Conservation (phyloP, 192 early-diverging fungal genomes). For the Coemansia furcata region DNA sequence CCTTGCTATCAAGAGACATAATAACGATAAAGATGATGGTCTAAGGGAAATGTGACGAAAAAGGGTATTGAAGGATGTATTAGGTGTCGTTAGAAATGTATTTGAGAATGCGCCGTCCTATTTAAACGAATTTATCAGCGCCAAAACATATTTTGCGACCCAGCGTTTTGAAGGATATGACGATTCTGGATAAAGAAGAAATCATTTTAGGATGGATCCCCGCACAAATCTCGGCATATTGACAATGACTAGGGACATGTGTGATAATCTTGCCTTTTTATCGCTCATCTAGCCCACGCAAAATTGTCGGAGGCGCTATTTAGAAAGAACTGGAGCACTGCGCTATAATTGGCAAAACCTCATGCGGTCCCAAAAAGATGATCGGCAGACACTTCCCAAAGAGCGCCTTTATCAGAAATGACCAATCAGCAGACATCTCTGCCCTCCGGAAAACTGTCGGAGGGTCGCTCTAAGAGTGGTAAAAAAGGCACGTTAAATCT, state of each 20-base stretch:
- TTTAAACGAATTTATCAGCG: neutral
- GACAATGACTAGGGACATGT: neutral
- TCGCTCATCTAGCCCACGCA: neutral
- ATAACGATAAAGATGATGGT: neutral
- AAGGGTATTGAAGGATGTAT: neutral
- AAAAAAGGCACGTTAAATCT: neutral
- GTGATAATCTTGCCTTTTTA: neutral
- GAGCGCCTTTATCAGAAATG: neutral
- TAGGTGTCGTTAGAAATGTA: neutral
- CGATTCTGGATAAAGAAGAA: neutral
- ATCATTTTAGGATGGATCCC: neutral
- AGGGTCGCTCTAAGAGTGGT: neutral
- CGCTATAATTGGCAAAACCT: neutral
- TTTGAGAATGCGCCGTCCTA: neutral
- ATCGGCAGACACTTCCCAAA: neutral
- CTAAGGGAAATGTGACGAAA: neutral
- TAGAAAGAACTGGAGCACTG: neutral
- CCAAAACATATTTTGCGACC: too few species aligned
- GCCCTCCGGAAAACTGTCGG: neutral
- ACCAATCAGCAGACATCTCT: neutral
- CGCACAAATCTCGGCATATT: neutral
- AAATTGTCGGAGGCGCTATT: neutral
- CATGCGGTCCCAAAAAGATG: neutral
- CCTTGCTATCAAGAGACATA: neutral
- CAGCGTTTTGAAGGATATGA: neutral